Conservation (phyloP, 345 rosid species). For the Aurinia saxatilis region DNA sequence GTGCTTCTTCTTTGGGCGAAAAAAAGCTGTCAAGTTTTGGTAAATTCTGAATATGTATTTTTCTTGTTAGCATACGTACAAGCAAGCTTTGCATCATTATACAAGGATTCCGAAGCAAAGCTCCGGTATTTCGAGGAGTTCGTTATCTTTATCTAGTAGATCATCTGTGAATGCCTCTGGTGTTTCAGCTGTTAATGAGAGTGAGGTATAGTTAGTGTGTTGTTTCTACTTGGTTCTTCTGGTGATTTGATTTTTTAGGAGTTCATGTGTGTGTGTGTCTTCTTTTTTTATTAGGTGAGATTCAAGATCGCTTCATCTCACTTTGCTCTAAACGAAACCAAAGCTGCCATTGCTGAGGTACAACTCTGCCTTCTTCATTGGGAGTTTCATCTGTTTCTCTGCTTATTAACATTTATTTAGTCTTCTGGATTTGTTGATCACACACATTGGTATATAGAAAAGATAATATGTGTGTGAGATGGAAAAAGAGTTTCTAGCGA, state of each 20-base stretch:
- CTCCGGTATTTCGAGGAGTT: conserved; percentile 53
- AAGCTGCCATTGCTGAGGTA: conserved; percentile 88
- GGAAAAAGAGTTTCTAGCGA: neutral
- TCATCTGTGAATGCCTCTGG: conserved; percentile 75
- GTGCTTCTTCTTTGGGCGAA: no score
- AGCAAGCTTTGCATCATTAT: conserved; percentile 79
- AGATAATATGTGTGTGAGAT: neutral
- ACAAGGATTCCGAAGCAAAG: conserved; percentile 73
- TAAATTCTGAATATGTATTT: neutral
- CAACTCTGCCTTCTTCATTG: conserved; percentile 2
- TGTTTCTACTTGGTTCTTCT: conserved; percentile 6
- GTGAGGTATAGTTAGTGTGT: conserved; percentile 49
- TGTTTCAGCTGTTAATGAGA: conserved; percentile 65
- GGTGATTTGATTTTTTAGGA: neutral
- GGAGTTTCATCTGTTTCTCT: neutral
- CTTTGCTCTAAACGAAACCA: conserved; percentile 58
- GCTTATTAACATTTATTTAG: neutral
- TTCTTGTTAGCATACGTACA: conserved; percentile 55
- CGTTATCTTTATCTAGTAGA: conserved; percentile 58
- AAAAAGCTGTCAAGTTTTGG: neutral
- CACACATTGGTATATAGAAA: neutral
- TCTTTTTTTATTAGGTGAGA: conserved; percentile 48
- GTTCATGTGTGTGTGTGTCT: neutral
- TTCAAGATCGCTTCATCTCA: conserved; percentile 94
- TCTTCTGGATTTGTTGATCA: neutral